Conservation (phyloP, 306 rosid genomes). For the Astragalus glycyphyllos region DNA sequence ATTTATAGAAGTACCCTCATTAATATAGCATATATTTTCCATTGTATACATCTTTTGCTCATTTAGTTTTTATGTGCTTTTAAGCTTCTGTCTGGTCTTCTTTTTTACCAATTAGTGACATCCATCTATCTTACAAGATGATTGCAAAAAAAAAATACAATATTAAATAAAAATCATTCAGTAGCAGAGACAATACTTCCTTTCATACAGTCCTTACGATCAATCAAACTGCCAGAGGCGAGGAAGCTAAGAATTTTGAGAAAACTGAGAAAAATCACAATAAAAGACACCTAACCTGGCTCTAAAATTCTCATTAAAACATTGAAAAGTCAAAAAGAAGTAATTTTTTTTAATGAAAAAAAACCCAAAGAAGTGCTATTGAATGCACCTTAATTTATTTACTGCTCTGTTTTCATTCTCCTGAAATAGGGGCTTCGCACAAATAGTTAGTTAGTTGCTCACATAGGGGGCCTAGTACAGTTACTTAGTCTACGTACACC, state of each 20-base stretch:
- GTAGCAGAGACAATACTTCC: slow-evolving; percentile 5
- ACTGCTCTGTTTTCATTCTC: not conserved
- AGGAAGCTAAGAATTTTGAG: slow-evolving; percentile 10
- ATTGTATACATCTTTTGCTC: slow-evolving; percentile 6
- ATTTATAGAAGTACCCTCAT: not conserved
- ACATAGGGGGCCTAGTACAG: not conserved
- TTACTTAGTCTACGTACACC: not conserved
- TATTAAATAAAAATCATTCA: slow-evolving; percentile 20
- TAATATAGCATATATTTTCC: slow-evolving; percentile 19
- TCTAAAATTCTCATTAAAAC: slow-evolving; percentile 1
- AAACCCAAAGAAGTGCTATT: not conserved
- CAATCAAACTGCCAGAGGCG: slow-evolving; percentile 1
- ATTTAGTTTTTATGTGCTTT: slow-evolving; percentile 9
- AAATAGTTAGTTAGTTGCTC: not conserved
- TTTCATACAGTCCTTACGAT: slow-evolving; percentile 5
- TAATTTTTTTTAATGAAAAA: not conserved
- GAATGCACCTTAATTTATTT: not conserved
- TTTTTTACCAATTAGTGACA: slow-evolving; percentile 2
- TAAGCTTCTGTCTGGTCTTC: slow-evolving; percentile 9
- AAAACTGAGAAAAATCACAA: not conserved
- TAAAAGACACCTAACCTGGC: slow-evolving; percentile 20
- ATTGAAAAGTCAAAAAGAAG: not conserved
- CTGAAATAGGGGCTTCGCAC: not conserved
- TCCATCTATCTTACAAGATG: slow-evolving; percentile 24
- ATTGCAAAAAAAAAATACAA: not conserved